Evolutionary conservation across 495 filamentous ascomycete genomes (phyloP).

Genomic region (Polyplosphaeria fusca): DNA sequence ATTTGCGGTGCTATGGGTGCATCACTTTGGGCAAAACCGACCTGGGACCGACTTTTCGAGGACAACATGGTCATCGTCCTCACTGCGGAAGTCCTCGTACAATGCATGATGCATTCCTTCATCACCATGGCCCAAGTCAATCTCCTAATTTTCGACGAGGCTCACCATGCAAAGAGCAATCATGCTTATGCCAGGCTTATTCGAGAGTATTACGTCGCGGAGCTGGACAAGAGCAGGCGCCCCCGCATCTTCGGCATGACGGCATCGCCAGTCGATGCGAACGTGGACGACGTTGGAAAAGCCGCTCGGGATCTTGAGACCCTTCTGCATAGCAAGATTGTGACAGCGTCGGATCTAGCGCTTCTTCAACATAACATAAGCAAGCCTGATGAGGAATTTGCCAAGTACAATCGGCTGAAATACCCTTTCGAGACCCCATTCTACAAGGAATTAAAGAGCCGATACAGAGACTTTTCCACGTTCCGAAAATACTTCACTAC

Average conservation of each 20-base stretch:
- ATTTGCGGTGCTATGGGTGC: constrained; percentile 72
- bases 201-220: constrained; percentile 71
- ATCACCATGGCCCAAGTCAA: constrained; percentile 83
- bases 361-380: constrained; percentile 59
- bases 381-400: constrained; percentile 59
- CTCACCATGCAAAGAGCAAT: constrained; percentile 93
- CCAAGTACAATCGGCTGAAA: constrained; percentile 54
- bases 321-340: constrained; percentile 75
- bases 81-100: constrained; percentile 81
- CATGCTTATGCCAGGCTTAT: constrained; percentile 91
- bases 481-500: constrained; percentile 61
- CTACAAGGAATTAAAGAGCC: constrained; percentile 52
- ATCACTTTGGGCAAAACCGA: constrained; percentile 62
- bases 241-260: constrained; percentile 97
- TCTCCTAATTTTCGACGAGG: constrained; percentile 92
- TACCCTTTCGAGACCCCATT: constrained; percentile 62
- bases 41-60: constrained; percentile 65
- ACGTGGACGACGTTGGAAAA: constrained; percentile 65
- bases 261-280: constrained; percentile 89
- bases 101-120: constrained; percentile 76
- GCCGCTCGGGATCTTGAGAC: constrained; percentile 66
- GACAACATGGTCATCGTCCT: constrained; percentile 88
- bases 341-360: constrained; percentile 68
- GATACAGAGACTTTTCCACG: constrained; percentile 55
- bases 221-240: constrained; percentile 44